Conservation (phyloP, 1,284 basidiomycete species). For the Amylostereum chailletii region DNA sequence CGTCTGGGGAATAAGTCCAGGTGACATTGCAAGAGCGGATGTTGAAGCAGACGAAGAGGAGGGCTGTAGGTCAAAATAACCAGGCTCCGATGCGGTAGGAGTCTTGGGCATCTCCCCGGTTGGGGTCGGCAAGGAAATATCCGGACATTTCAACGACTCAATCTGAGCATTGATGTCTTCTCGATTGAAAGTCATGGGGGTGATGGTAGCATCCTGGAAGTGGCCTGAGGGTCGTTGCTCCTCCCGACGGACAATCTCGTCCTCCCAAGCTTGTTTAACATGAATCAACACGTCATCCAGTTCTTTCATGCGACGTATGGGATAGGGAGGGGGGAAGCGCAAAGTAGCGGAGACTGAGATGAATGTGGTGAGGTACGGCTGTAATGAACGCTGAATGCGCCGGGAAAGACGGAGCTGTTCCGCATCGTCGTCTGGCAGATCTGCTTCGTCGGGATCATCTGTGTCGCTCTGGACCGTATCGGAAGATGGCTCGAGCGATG, state of each 20-base stretch:
- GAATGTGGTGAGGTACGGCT: slow-evolving; percentile 77
- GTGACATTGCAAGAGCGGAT: slow-evolving; percentile 11
- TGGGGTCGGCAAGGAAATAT: slow-evolving; percentile 15
- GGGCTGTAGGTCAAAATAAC: slow-evolving; percentile 36
- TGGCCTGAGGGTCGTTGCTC: slow-evolving; percentile 43
- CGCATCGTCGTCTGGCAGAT: slow-evolving; percentile 60
- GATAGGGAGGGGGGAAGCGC: slow-evolving; percentile 83
- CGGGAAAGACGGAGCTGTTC: slow-evolving; percentile 59
- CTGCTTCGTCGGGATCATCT: slow-evolving; percentile 31
- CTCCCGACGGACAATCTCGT: slow-evolving; percentile 73
- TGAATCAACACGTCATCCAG: slow-evolving; percentile 67
- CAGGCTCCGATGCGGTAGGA: slow-evolving; percentile 28
- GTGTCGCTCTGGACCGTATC: neutral
- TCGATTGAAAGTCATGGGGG: slow-evolving; percentile 23
- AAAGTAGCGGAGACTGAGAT: slow-evolving; percentile 88
- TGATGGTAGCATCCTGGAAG: slow-evolving; percentile 35
- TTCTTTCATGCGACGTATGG: slow-evolving; percentile 80
- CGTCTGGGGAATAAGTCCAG: slow-evolving; percentile 16
- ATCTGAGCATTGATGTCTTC: slow-evolving; percentile 64
- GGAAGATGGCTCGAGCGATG: slow-evolving; percentile 14
- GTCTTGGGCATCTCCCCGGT: slow-evolving; percentile 25
- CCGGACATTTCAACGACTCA: slow-evolving; percentile 50
- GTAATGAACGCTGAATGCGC: slow-evolving; percentile 69
- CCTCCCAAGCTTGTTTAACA: slow-evolving; percentile 72
- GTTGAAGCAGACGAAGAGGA: slow-evolving; percentile 16